phyloP scores from a whole-genome alignment of 1,284 basidiomycete genomes.

The Malassezia dermatis region DNA sequence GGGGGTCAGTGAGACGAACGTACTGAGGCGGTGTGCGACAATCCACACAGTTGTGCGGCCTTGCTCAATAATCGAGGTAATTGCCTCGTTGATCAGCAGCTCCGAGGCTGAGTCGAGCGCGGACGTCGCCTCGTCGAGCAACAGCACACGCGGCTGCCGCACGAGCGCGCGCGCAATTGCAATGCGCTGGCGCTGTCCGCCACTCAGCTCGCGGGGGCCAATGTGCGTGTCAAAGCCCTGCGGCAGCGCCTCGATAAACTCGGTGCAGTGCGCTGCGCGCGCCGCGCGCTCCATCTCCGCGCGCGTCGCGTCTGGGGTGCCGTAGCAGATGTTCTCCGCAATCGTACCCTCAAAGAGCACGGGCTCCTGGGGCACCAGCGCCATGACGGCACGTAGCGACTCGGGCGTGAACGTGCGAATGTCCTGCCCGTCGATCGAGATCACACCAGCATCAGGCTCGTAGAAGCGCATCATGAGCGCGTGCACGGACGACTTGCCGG shows the following conservation, averaged over 20 bases:
- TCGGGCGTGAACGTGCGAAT: slow-evolving; percentile 67
- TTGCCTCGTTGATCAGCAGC: slow-evolving; percentile 50
- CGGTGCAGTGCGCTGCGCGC: slow-evolving; percentile 72
- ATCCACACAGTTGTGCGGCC: slow-evolving; percentile 53
- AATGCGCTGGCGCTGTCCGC: slow-evolving; percentile 52
- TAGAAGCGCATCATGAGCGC: slow-evolving; percentile 82
- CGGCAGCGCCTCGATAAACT: slow-evolving; percentile 85
- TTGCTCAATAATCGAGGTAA: slow-evolving; percentile 49
- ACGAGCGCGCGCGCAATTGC: slow-evolving; percentile 53
- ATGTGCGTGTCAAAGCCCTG: slow-evolving; percentile 65
- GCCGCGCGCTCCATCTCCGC: slow-evolving; percentile 80
- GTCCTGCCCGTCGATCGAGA: slow-evolving; percentile 80
- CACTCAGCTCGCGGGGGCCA: slow-evolving; percentile 45
- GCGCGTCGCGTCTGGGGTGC: slow-evolving; percentile 59
- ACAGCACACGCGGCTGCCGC: slow-evolving; percentile 50
- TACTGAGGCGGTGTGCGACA: slow-evolving; percentile 52
- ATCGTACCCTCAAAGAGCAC: slow-evolving; percentile 63
- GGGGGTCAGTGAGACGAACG: background rate
- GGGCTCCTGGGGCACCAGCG: slow-evolving; percentile 45
- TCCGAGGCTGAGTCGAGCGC: slow-evolving; percentile 51
- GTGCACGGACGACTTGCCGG: slow-evolving; percentile 73
- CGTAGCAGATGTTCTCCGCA: slow-evolving; percentile 85
- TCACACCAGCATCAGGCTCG: slow-evolving; percentile 69
- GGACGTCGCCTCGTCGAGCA: slow-evolving; percentile 46
- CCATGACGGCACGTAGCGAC: slow-evolving; percentile 32